These are phyloP conservation scores for Rhinocladiella mackenziei DNA, from an alignment of 2,329 filamentous ascomycete genomes.

Conservation along the genomic window DNA sequence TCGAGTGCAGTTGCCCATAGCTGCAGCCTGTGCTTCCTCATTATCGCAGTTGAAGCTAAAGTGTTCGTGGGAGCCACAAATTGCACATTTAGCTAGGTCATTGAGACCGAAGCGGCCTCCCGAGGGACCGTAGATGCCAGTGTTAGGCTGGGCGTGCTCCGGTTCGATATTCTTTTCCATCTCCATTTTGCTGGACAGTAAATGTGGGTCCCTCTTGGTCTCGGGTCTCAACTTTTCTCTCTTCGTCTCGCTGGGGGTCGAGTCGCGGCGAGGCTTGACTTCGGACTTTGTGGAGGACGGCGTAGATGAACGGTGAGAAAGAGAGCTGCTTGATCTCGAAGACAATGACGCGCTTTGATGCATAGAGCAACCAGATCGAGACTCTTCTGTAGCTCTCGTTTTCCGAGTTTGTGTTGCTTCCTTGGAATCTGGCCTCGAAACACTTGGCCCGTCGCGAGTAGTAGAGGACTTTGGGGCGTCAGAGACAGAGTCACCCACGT, in stretches of 20 bases:
- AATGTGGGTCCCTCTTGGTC: not conserved
- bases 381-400: slow-evolving; percentile 3
- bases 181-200: not conserved
- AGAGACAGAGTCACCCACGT: slow-evolving; percentile 25
- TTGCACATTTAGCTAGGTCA: slow-evolving; percentile 39
- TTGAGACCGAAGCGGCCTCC: slow-evolving; percentile 45
- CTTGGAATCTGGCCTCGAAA: slow-evolving; percentile 5
- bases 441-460: not conserved
- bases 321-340: slow-evolving; percentile 16
- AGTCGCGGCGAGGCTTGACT: slow-evolving; percentile 8
- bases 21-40: slow-evolving; percentile 37
- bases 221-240: slow-evolving; percentile 1
- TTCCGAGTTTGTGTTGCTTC: not conserved
- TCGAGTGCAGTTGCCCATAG: slow-evolving; percentile 41
- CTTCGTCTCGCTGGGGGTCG: slow-evolving; percentile 2
- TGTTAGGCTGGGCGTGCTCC: not conserved
- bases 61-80: slow-evolving; percentile 46
- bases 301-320: slow-evolving; percentile 35
- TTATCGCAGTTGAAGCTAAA: slow-evolving; percentile 46
- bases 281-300: slow-evolving; percentile 21
- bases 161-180: not conserved
- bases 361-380: slow-evolving; percentile 2
- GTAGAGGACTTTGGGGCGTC: slow-evolving; percentile 6
- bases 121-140: slow-evolving; percentile 37
- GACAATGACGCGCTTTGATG: slow-evolving; percentile 16